Evolutionary conservation across 1,284 basidiomycete species (phyloP).

Genomic region (Fomes fomentarius): DNA sequence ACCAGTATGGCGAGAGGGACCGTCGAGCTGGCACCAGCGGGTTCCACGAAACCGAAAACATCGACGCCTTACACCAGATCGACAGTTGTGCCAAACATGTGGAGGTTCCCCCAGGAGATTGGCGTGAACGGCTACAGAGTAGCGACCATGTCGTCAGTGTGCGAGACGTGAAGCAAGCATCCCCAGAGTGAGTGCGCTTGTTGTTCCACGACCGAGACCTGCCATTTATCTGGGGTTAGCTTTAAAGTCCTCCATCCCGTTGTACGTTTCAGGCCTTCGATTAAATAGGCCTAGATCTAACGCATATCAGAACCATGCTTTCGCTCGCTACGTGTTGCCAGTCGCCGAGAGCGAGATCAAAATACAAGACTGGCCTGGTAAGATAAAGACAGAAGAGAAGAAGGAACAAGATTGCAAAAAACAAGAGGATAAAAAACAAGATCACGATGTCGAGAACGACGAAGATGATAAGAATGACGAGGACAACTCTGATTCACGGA

Average conservation of each 20-base stretch:
- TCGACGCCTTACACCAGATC: no score
- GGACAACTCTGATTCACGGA: neutral
- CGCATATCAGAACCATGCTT: constrained; percentile 15
- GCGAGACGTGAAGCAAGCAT: constrained; percentile 20
- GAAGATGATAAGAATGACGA: neutral
- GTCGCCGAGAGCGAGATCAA: constrained; percentile 15
- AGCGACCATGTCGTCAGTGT: constrained; percentile 9
- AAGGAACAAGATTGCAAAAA: neutral
- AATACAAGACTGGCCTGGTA: constrained; percentile 17
- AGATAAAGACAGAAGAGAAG: neutral
- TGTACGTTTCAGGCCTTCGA: neutral
- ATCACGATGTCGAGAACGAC: neutral
- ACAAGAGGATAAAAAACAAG: neutral
- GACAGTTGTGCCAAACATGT: neutral
- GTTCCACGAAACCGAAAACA: neutral
- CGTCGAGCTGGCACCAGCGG: constrained; percentile 16
- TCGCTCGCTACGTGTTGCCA: constrained; percentile 20
- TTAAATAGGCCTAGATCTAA: neutral
- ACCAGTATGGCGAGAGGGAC: constrained; percentile 12
- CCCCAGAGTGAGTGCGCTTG: constrained; percentile 9
- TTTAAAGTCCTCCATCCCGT: constrained; percentile 1
- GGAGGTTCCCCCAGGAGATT: neutral
- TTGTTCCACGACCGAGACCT: neutral
- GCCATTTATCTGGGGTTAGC: neutral
- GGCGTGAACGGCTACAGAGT: neutral